Conservation (phyloP, 805 yeast genomes). For the Metschnikowia colocasiae region DNA sequence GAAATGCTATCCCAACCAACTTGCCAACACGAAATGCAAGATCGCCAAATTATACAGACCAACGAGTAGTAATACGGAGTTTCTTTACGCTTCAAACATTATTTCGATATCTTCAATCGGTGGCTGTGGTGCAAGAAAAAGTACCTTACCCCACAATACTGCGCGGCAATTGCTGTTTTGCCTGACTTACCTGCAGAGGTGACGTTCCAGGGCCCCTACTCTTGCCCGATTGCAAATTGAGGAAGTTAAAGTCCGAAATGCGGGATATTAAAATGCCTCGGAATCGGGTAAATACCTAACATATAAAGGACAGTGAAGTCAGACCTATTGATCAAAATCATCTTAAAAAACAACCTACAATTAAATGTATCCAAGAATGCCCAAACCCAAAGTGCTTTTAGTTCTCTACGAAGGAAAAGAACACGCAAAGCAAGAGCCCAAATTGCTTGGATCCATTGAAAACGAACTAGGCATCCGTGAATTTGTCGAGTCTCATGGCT, state of each 20-base stretch:
- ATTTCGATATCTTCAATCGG: neutral
- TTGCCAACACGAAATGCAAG: neutral
- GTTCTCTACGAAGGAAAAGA: slow-evolving; percentile 57
- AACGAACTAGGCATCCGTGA: slow-evolving; percentile 69
- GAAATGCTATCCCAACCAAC: neutral
- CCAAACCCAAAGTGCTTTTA: slow-evolving; percentile 42
- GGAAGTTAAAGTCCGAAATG: slow-evolving; percentile 1
- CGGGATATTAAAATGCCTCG: slow-evolving; percentile 7
- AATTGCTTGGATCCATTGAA: slow-evolving; percentile 66
- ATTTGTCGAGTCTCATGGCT: slow-evolving; percentile 65
- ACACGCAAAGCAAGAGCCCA: slow-evolving; percentile 58
- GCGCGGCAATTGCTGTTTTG: neutral
- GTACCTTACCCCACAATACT: slow-evolving; percentile 3
- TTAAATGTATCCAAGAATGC: slow-evolving; percentile 7
- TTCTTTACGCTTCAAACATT: no score
- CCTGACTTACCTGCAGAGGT: neutral
- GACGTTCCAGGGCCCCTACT: neutral
- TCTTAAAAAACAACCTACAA: neutral
- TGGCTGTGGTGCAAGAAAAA: neutral
- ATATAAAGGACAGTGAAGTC: neutral
- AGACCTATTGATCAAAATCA: neutral
- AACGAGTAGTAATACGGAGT: no score
- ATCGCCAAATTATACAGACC: no score
- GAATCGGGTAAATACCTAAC: neutral
- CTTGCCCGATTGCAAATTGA: neutral